Base-by-base conservation (phyloP, 2,329 filamentous ascomycete genomes). In the Xylaria sp. region DNA sequence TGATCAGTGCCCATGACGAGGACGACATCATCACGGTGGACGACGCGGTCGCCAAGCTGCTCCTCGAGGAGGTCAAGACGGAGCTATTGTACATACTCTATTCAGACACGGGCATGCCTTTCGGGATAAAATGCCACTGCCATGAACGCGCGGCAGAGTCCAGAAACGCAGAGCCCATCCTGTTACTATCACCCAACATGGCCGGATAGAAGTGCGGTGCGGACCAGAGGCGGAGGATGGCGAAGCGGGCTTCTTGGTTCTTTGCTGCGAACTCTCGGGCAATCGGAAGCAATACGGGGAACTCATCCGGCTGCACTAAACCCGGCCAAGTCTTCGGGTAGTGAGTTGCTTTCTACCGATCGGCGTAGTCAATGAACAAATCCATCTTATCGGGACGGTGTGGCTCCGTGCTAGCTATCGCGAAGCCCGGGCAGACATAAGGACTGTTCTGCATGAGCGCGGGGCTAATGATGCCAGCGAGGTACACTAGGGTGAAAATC, bases 191-290 rank as follows among this genome's bases (percentile, higher is more conserved):
- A 10, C 80, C 80, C 23, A 85, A 73, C 82, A 83, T 84, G 18
- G 84, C 78, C 7, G 84, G 83, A 72, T 83, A 86, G 76, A 86
- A 86, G 73, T 85, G 82, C 6, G 83, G 80, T 1, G 83, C 80
- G 9, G 81, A 82, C 83, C 83, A 86, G 55, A 86, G 69, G 6
- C 82, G 77, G 1, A 86, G 77, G 15, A 84, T 67, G 0, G 83
- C 79, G 74, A 86, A 86, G 6, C 76, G 75, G 15, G 82, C 63
- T 7, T 28, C 20, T 13, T 25, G 28, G 33, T 75, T 62, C 58
- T 70, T 55, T 8, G 65, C 64, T 2, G 75, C 72, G 72, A 82
- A 83, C 5, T 59, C 60, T 23, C 71, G 75, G 6, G 80, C 81
- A 1, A 69, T 71, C 0, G 68, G 70, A 2, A 82, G 74, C 20